These are phyloP conservation scores for Podosphaera xanthii DNA, from an alignment of 2,329 filamentous ascomycete genomes.

Conservation along the genomic window DNA sequence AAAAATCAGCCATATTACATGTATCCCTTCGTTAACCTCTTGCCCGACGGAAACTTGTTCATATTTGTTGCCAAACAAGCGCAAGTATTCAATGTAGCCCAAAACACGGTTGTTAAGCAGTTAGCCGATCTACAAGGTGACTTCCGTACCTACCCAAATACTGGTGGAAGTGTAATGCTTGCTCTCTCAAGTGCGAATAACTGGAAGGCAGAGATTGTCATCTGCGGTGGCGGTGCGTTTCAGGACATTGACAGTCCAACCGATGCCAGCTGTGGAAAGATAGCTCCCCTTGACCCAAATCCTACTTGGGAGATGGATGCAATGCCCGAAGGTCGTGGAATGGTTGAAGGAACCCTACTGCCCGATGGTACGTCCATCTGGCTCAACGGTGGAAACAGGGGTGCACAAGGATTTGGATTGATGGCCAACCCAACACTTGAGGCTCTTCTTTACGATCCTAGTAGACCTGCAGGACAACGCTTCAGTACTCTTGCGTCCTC, in stretches of 20 bases:
- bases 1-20: constrained; percentile 40
- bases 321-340: constrained; percentile 33
- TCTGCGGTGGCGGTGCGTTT: constrained; percentile 36
- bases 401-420: constrained; percentile 36
- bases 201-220: constrained; percentile 29
- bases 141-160: constrained; percentile 37
- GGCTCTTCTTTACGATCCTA: constrained; percentile 33
- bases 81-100: constrained; percentile 28
- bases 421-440: constrained; percentile 29
- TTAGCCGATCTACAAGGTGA: constrained; percentile 30
- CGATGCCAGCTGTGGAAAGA: constrained; percentile 33
- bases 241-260: constrained; percentile 35
- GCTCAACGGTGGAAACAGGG: constrained; percentile 33
- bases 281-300: constrained; percentile 25
- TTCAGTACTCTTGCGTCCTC: constrained; percentile 23
- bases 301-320: constrained; percentile 32
- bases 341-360: constrained; percentile 36
- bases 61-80: constrained; percentile 32
- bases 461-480: constrained; percentile 25
- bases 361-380: constrained; percentile 36
- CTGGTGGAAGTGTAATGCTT: constrained; percentile 32
- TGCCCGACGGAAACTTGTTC: constrained; percentile 32
- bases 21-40: constrained; percentile 38
- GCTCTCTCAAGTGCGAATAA: constrained; percentile 27
- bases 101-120: constrained; percentile 21